Base-by-base conservation (phyloP, 192 early-diverging fungal species). In the Backusella morwellensis region DNA sequence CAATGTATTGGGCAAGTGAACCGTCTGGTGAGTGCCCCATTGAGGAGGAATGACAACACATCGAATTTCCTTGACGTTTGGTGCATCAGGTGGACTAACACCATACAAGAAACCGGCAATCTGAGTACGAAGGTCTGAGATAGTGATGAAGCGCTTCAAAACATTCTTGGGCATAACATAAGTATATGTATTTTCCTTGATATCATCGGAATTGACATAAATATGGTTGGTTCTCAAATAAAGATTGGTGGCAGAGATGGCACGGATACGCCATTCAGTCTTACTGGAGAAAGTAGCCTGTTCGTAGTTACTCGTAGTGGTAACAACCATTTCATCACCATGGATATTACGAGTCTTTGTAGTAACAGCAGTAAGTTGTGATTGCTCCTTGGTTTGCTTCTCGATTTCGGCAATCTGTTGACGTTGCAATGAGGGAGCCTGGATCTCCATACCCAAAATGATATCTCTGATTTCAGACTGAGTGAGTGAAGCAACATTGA, bases 401-500 rank as follows among this genome's bases (percentile, higher is more conserved):
- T 98, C 97, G 80, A 98, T 97, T 83, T 99, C 97, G 23, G 96
- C 96, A 85, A 98, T 95, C 85, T 98, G 94, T 84, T 98, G 97
- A 41, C 98, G 90, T 86, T 97, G 95, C 66, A 94, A 86, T 50
- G 96, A 97, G 32, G 98, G 98, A 68, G 98, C 98, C 35, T 94
- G 93, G 78, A 99, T 99, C 82, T 98, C 96, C 98, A 99, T 99
- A 79, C 98, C 98, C 73, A 99, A 88, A 75, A 99, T 98, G 68
- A 99, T 96, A 84, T 99, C 98, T 75, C 98, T 92, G 75, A 99
- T 95, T 89, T 99, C 98, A 4, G 96, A 96, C 41, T 93, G 91
- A 0, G 98, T 99, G 41, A 99, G 88, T 44, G 96, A 97, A 17
- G 96, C 96, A 35, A 98, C 96, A 69, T 98, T 98, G 72, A 99